phyloP scores from a whole-genome alignment of 2,329 filamentous ascomycete species.

The Hypoxylon sp. region DNA sequence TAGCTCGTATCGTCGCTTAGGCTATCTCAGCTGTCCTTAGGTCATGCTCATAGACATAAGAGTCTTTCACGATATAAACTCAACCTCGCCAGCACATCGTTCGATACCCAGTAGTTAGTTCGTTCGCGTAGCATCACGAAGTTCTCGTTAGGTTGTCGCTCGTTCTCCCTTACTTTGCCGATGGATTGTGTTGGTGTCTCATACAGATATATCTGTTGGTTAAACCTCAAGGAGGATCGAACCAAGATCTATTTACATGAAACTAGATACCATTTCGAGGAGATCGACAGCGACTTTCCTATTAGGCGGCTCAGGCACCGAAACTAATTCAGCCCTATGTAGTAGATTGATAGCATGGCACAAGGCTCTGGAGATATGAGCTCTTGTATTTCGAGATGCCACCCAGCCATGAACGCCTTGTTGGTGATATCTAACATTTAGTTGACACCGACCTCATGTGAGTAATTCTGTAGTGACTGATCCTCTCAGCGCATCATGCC shows the following conservation, averaged over 20 bases:
- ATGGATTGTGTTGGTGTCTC: slow-evolving; percentile 9
- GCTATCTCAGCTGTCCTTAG: background rate
- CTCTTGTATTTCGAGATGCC: background rate
- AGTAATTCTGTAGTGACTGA: background rate
- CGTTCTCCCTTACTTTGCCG: background rate
- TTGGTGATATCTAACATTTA: background rate
- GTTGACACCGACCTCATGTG: background rate
- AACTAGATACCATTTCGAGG: background rate
- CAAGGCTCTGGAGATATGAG: background rate
- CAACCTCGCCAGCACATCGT: slow-evolving; percentile 14
- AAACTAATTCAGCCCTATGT: background rate
- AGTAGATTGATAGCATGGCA: background rate
- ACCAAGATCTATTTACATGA: background rate
- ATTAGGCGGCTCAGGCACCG: background rate
- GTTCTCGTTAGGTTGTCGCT: background rate
- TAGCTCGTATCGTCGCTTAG: slow-evolving; percentile 12
- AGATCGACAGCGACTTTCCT: background rate
- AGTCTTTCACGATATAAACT: slow-evolving; percentile 14
- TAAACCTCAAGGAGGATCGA: background rate
- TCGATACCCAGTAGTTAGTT: slow-evolving; percentile 11
- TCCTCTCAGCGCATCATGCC: background rate
- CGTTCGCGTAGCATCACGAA: slow-evolving; percentile 17
- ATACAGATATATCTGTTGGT: background rate
- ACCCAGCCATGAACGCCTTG: background rate
- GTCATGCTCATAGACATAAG: background rate